Evolutionary conservation across 1,284 basidiomycete species (phyloP), one percentile per base, ranked within the genome.

Genomic region (Rhodotorula sp.): DNA sequence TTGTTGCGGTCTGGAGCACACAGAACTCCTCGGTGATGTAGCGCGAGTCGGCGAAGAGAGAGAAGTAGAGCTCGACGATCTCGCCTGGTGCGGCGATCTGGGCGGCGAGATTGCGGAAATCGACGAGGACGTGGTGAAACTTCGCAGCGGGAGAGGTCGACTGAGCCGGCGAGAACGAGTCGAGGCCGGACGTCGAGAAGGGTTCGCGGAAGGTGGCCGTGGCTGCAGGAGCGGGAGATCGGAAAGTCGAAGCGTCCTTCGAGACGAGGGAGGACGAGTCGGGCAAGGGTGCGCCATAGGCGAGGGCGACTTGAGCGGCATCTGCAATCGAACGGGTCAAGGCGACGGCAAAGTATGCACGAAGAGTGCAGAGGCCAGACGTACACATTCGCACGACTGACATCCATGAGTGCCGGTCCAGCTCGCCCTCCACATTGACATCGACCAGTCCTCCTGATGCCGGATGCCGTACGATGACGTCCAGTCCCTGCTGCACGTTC

Each of bases 11-110:
- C 44, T 98, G 86, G 52, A 96, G 84, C 25, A 89, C 89, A 79
- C 91, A 95, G 80, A 91, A 97, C 34, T 98, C 96, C 81, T 99
- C 96, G 0, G 93, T 96, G 58, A 98, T 87, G 81, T 97, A 97
- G 54, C 91, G 89, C 13, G 79, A 78, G 64, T 92, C 90, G 61
- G 87, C 91, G 85, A 92, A 98, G 9, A 99, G 86, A 4, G 93
- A 93, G 82, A 98, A 97, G 81, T 90, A 94, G 8, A 99, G 87
- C 80, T 99, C 95, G 8, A 89, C 91, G 0, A 91, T 91, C 81
- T 98, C 95, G 21, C 93, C 94, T 0, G 93, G 90, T 0, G 88
- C 85, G 81, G 94, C 97, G 2, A 90, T 90, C 12, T 90, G 90
- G 10, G 93, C 95, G 42, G 95, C 90, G 78, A 98, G 95, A 0